A percentile compares a stretch with the other conserved stretches of the same genome.
phyloP scores from a whole-genome alignment of 306 rosid genomes.

The Psophocarpus tetragonolobus region DNA sequence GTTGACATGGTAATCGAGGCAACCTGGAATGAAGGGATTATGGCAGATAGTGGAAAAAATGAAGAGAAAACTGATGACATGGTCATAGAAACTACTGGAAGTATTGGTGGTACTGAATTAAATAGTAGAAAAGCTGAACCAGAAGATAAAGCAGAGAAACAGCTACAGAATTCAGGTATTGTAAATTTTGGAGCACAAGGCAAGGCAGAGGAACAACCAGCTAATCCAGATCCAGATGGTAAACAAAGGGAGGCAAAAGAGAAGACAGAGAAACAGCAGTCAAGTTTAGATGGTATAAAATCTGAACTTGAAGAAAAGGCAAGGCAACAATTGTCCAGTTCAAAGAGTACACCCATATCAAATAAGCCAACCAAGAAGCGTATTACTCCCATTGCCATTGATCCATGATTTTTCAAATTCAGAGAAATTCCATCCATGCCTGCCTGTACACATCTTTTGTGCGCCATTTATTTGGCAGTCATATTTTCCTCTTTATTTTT shows the following conservation, averaged over 20 bases:
- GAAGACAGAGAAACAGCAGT: conserved; percentile 34
- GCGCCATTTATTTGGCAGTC: conserved; percentile 22
- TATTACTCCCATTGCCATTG: conserved; percentile 42
- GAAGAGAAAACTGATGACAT: conserved; percentile 23
- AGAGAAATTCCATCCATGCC: conserved; percentile 9
- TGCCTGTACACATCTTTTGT: conserved; percentile 29
- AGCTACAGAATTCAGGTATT: conserved; percentile 24
- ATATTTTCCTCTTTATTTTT: not conserved
- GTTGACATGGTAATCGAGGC: conserved; percentile 23
- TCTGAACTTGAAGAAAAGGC: conserved; percentile 22
- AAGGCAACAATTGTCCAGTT: conserved; percentile 26
- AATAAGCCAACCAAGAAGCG: conserved; percentile 48
- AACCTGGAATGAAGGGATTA: not conserved
- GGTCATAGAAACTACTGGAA: conserved; percentile 29
- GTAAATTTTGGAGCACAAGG: conserved; percentile 23
- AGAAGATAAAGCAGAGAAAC: conserved; percentile 35
- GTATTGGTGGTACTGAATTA: conserved; percentile 10
- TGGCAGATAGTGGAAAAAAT: not conserved
- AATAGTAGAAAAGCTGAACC: conserved; percentile 36
- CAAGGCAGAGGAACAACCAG: conserved; percentile 13
- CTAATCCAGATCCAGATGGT: not conserved
- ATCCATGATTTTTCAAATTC: conserved; percentile 33
- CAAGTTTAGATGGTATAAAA: conserved; percentile 36
- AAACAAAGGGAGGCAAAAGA: conserved; percentile 34
- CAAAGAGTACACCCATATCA: conserved; percentile 26